A percentile compares a stretch with the other conserved stretches of the same genome.
Conservation (phyloP, 1,284 basidiomycete species). For the Cystobasidium sp. region DNA sequence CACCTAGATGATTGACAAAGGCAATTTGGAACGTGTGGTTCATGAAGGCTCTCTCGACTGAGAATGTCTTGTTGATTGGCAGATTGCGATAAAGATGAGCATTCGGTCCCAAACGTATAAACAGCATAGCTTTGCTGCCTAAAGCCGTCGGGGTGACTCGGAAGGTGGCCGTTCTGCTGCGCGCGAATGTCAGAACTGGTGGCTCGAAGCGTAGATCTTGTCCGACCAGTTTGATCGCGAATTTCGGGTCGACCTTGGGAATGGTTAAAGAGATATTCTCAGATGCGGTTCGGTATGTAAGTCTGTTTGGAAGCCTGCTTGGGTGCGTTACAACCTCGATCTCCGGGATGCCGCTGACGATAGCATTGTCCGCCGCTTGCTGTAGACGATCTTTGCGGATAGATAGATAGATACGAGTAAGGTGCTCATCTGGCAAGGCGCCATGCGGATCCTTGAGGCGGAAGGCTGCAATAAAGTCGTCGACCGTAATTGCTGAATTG, state of each 20-base stretch:
- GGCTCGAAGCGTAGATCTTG: constrained; percentile 86
- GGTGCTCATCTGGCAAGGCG: constrained; percentile 71
- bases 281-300: constrained; percentile 83
- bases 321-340: constrained; percentile 70
- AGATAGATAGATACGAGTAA: constrained; percentile 75
- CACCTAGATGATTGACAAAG: constrained; percentile 71
- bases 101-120: constrained; percentile 77
- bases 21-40: constrained; percentile 86
- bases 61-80: constrained; percentile 72
- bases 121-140: constrained; percentile 77
- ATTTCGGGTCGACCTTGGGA: constrained; percentile 74
- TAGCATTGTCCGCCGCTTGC: constrained; percentile 64
- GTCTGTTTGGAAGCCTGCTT: constrained; percentile 69
- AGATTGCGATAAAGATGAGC: constrained; percentile 78
- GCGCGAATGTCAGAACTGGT: constrained; percentile 73
- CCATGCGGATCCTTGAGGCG: constrained; percentile 70
- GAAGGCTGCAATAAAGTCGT: constrained; percentile 80
- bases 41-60: constrained; percentile 66
- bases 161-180: constrained; percentile 79
- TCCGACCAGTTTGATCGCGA: constrained; percentile 79
- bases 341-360: constrained; percentile 52
- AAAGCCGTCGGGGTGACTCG: constrained; percentile 78
- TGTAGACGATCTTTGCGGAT: constrained; percentile 72
- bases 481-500: constrained; percentile 68
- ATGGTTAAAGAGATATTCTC: constrained; percentile 81